Base-by-base conservation (phyloP, 352 stramenopile genomes). In the Phytopythium sindhum region DNA sequence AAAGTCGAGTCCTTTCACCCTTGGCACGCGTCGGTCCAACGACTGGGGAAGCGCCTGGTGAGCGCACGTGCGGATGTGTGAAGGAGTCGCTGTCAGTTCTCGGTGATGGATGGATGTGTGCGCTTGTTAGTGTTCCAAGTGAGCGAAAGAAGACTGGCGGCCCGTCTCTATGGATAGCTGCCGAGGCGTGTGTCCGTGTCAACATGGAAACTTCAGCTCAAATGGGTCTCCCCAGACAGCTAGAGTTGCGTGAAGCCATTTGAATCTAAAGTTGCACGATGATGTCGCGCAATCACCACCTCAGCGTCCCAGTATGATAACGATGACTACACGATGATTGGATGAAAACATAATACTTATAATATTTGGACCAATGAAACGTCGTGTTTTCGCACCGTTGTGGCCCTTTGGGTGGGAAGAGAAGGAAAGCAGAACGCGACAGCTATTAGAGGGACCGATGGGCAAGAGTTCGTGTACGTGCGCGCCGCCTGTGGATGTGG, bases 381-480 rank as follows among this genome's bases (percentile, higher is more conserved):
- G 28, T 21, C 23, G 33, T 45, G 24, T n/a, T 41, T 26, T 35
- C 31, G 59, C 42, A 21, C 59, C 45, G 44, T 52, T 35, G 59
- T 33, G 24, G 23, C 47, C 28, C 15, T 45, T 11, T 21, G 41
- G 41, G 41, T 45, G 31, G 50, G 31, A 47, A 53, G 21, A 60
- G 45, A 52, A 33, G 17, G n/a, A 42, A 35, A 67, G 53, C 42
- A 45, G 23, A 61, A 33, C 5, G 42, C 26, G 47, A 33, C 47
- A 33, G 47, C 47, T n/a, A 45, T 45, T 45, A 6, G 42, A 56
- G n/a, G 52, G 21, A 50, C 21, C 28, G 33, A 71, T 68, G 61
- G 39, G 65, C 61, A 72, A 68, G 61, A 57, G 17, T 35, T 52
- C 61, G 50, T 60, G 65, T 68, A 52, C 52, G 64, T 65, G 45